Conservation (phyloP, 352 stramenopile species). For the Globisporangium polare region DNA sequence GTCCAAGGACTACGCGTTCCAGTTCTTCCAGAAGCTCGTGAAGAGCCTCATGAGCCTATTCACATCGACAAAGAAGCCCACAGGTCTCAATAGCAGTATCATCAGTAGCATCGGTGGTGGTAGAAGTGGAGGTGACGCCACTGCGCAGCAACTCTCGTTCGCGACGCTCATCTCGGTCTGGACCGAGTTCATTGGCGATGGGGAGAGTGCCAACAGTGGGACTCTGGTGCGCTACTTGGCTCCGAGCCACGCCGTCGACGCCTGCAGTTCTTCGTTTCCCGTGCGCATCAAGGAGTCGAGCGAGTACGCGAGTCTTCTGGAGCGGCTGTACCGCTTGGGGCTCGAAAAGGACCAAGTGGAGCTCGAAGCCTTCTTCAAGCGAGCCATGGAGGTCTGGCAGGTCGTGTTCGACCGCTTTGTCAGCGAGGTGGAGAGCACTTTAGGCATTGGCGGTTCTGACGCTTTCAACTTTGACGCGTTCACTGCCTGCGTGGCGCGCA, state of each 20-base stretch:
- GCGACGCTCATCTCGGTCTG: constrained; percentile 42
- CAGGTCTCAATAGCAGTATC: constrained; percentile 19
- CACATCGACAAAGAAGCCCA: constrained; percentile 23
- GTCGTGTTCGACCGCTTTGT: constrained; percentile 29
- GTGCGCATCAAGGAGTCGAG: constrained; percentile 31
- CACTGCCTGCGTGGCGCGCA: constrained; percentile 22
- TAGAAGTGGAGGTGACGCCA: neutral
- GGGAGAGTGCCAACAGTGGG: constrained; percentile 21
- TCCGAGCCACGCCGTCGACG: constrained; percentile 31
- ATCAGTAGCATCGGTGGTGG: neutral
- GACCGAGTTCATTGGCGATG: constrained; percentile 70
- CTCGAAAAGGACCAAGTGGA: constrained; percentile 41
- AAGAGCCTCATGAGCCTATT: constrained; percentile 40
- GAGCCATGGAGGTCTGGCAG: constrained; percentile 42
- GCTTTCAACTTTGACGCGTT: constrained; percentile 43
- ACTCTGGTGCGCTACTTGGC: constrained; percentile 19
- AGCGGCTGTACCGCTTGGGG: constrained; percentile 33
- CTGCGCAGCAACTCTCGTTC: constrained; percentile 28
- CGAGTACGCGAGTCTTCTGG: constrained; percentile 30
- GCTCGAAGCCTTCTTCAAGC: constrained; percentile 37
- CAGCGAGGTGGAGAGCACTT: constrained; percentile 19
- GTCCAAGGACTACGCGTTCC: constrained; percentile 54
- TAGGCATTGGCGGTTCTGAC: constrained; percentile 12
- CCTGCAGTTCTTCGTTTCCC: constrained; percentile 39
- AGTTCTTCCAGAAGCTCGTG: constrained; percentile 53